phyloP scores from a whole-genome alignment of 1,284 basidiomycete genomes.

The Melanopsichium pennsylvanicum region DNA sequence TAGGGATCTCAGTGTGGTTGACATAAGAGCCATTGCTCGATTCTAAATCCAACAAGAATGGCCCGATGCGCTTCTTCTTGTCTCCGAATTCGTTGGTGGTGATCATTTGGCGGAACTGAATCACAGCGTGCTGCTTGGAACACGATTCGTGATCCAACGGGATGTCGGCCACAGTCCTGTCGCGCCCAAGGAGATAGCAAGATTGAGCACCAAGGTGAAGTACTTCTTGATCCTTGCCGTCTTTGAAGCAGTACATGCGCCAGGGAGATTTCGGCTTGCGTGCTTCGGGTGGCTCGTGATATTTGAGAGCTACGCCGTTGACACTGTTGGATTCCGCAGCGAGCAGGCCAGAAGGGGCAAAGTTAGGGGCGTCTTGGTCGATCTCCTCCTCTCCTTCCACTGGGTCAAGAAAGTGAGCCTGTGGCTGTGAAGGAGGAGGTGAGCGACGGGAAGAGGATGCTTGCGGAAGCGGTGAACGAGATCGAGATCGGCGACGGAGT shows the following conservation, averaged over 20 bases:
- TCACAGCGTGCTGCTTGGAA: constrained; percentile 97
- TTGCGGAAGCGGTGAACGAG: constrained; percentile 1
- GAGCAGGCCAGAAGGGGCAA: constrained; percentile 83
- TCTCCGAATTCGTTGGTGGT: constrained; percentile 88
- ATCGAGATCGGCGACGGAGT: neutral
- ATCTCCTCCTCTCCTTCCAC: constrained; percentile 5
- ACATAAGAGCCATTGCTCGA: constrained; percentile 94
- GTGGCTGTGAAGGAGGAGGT: neutral
- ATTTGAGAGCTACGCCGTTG: constrained; percentile 88
- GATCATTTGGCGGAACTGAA: constrained; percentile 88
- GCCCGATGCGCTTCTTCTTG: constrained; percentile 69
- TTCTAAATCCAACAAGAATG: constrained; percentile 86
- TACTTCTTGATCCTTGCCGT: constrained; percentile 77
- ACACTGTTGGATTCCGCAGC: constrained; percentile 78
- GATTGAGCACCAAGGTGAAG: constrained; percentile 74
- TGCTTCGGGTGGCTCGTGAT: constrained; percentile 98
- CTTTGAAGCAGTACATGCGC: constrained; percentile 97
- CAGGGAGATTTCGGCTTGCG: constrained; percentile 86
- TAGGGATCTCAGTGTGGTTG: constrained; percentile 84
- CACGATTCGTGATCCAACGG: constrained; percentile 92
- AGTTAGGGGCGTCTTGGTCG: constrained; percentile 75
- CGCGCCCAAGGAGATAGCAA: constrained; percentile 90
- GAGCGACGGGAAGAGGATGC: neutral
- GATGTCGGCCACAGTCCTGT: constrained; percentile 76
- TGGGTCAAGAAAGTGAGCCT: too few species aligned